Conservation (phyloP, 352 stramenopile species). For the Globisporangium ultimum region DNA sequence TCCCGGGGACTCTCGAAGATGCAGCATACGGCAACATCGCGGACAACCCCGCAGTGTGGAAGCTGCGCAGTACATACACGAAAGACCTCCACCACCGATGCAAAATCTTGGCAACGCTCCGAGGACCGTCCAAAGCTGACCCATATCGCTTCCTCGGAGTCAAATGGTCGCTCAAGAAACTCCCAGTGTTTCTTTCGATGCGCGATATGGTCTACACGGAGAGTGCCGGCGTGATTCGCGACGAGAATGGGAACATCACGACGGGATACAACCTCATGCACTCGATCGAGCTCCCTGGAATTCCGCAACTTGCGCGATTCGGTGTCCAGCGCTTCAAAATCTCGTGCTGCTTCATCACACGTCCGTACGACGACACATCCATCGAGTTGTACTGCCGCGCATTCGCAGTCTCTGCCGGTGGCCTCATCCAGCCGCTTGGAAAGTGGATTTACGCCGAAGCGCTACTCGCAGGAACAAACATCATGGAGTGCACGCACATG, state of each 20-base stretch:
- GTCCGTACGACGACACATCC: constrained; percentile 17
- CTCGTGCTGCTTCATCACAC: constrained; percentile 43
- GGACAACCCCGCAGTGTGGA: constrained; percentile 22
- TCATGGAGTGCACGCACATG: constrained; percentile 25
- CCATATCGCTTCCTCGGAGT: constrained; percentile 14
- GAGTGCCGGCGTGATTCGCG: constrained; percentile 31
- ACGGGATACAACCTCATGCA: constrained; percentile 39
- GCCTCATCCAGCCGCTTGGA: constrained; percentile 30
- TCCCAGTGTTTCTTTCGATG: constrained; percentile 3
- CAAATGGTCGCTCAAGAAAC: constrained; percentile 13
- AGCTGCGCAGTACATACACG: constrained; percentile 21
- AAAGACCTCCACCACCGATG: constrained; percentile 26
- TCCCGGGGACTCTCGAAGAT: constrained; percentile 23
- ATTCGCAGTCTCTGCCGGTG: constrained; percentile 39
- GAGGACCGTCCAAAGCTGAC: constrained; percentile 14
- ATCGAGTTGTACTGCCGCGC: constrained; percentile 50
- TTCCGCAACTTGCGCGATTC: constrained; percentile 18
- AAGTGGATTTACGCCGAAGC: constrained; percentile 33
- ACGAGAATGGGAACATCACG: constrained; percentile 20
- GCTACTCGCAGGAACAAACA: constrained; percentile 21
- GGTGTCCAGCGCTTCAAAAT: constrained; percentile 31
- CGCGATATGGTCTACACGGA: constrained; percentile 29
- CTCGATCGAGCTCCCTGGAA: constrained; percentile 23
- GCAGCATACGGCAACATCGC: constrained; percentile 17
- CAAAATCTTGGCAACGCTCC: constrained; percentile 27